Percentiles rank a stretch among this genome's conserved stretches.
Evolutionary conservation across 768 basidiomycete genomes (phyloP).

Genomic region (Psilocybe cubensis): DNA sequence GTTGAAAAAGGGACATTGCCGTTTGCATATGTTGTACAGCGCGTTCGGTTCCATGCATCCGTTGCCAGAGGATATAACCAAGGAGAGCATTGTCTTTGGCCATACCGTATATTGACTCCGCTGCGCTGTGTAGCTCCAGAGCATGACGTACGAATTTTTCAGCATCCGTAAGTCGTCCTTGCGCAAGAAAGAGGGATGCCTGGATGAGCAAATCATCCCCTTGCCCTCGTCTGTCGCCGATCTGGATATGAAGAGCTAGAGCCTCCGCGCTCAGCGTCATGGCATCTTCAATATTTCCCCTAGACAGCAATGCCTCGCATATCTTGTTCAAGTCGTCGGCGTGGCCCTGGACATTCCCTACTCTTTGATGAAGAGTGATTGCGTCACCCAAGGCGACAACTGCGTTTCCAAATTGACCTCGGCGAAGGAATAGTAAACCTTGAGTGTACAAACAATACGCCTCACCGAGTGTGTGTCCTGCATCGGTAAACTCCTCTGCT

Average conservation of each 20-base stretch:
- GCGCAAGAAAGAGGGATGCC: slow-evolving; percentile 25
- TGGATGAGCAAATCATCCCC: slow-evolving; percentile 30
- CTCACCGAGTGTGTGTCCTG: background rate
- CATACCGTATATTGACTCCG: slow-evolving; percentile 13
- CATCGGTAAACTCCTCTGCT: background rate
- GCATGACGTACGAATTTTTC: slow-evolving; percentile 22
- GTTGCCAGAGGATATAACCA: slow-evolving; percentile 23
- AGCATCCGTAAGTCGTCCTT: slow-evolving; percentile 21
- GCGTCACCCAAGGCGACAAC: slow-evolving; percentile 11
- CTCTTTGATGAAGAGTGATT: slow-evolving; percentile 17
- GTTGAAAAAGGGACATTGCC: slow-evolving; percentile 1
- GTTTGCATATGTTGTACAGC: background rate
- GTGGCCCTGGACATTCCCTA: background rate
- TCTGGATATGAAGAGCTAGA: slow-evolving; percentile 15
- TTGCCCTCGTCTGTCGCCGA: slow-evolving; percentile 19
- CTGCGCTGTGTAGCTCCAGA: slow-evolving; percentile 19
- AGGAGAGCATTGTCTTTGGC: slow-evolving; percentile 23
- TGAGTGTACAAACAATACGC: background rate
- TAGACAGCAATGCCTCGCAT: background rate
- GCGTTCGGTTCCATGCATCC: background rate
- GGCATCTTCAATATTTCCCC: slow-evolving; percentile 12
- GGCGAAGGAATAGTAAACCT: slow-evolving; percentile 4
- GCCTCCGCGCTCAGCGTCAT: slow-evolving; percentile 13
- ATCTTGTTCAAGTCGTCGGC: background rate
- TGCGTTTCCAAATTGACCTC: background rate